Evolutionary conservation across 257 asterid species (phyloP).

Genomic region (Plantago major): DNA sequence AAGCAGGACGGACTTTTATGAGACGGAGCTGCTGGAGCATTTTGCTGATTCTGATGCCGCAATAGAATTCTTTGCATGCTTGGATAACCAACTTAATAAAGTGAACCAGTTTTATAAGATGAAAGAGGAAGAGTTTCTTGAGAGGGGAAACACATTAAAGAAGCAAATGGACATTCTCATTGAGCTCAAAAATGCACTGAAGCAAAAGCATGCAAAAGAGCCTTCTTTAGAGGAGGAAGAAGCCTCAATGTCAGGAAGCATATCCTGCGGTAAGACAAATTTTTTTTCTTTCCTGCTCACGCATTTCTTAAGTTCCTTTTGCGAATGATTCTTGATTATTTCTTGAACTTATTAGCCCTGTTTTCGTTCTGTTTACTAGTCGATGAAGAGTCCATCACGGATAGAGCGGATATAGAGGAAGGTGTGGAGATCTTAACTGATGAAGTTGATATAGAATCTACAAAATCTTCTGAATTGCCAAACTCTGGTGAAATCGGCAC

Average conservation of each 20-base stretch:
- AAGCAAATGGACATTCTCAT: conserved; percentile 76
- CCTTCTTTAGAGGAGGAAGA: conserved; percentile 55
- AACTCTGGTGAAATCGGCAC: conserved; percentile 39
- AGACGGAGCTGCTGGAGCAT: conserved; percentile 71
- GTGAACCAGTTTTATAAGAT: conserved; percentile 71
- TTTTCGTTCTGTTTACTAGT: conserved; percentile 11
- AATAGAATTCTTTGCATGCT: conserved; percentile 56
- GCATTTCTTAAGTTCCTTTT: too few relatives aligned
- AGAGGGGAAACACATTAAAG: conserved; percentile 67
- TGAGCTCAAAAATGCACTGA: conserved; percentile 54
- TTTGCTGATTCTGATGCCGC: conserved; percentile 67
- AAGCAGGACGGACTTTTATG: conserved; percentile 57
- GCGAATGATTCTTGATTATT: not conserved
- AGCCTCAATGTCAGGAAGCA: conserved; percentile 64
- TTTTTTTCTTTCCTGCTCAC: too few relatives aligned
- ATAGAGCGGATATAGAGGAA: conserved; percentile 39
- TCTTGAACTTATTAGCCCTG: not conserved
- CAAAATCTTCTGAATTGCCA: conserved; percentile 29
- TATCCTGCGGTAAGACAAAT: conserved; percentile 57
- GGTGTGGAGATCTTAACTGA: conserved; percentile 34
- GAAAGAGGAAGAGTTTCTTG: conserved; percentile 81
- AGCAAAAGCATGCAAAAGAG: conserved; percentile 33
- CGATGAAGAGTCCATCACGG: conserved; percentile 63
- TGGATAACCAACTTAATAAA: conserved; percentile 83
- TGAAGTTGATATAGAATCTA: conserved; percentile 27